Evolutionary conservation across 371 early-diverging fungal species (phyloP), one percentile per base, ranked within the genome.

Genomic region (Smittium culicis): DNA sequence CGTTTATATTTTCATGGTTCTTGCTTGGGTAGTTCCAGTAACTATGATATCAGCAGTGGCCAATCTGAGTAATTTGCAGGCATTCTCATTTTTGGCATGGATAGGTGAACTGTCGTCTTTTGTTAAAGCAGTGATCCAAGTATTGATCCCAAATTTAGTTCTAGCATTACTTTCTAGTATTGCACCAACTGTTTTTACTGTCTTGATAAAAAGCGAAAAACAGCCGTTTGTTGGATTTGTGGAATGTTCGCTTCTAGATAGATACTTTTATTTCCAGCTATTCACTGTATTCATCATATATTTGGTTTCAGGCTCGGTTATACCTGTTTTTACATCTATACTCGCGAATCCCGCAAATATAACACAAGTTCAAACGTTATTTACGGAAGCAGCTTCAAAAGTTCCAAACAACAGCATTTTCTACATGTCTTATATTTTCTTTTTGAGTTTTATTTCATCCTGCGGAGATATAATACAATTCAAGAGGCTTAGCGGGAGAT

Each of bases 401-500:
- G 73, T 76, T 16, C 92, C 92, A 14, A 71, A 73, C 35, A 85
- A 83, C 17, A 84, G 87, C 24, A 85, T 85, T 59, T 92, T 89
- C 79, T 92, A 88, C 68, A 84, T 90, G 64, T 86, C 87, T n/a
- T 92, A 86, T 71, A 82, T 88, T 24, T 73, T 90, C 76, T 81
- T 92, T 30, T 83, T 80, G 60, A 77, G 82, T 0, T 72, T 86
- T 24, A 79, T 82, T 1, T 79, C 82, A 35, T 80, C 88, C 0
- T 76, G 84, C 5, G 74, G 79, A 64, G 82, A 83, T 59, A 71
- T 91, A 33, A 66, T 85, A 27, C 89, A 88, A 70, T 64, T 86
- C 8, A 83, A 77, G 0, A 84, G 84, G 11, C 75, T 86, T 25
- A 58, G 88, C 2, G 61, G 86, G n/a, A 80, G 83, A 32, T 81